phyloP scores from a whole-genome alignment of 768 basidiomycete genomes.

The Pleurotus pulmonarius region DNA sequence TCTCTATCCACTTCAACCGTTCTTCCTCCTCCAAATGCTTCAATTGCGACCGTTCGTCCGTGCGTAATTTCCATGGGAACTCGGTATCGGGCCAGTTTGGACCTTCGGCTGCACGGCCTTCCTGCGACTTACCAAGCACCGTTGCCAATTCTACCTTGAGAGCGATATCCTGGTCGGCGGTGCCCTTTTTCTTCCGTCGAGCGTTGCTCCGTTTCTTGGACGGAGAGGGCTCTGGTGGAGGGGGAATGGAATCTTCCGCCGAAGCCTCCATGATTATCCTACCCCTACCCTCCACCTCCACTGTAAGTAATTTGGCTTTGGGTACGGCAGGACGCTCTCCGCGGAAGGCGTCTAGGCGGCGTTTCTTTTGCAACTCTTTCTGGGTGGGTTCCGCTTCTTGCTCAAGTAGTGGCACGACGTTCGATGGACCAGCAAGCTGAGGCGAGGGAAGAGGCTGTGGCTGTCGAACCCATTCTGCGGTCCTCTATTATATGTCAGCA shows the following conservation, averaged over 20 bases:
- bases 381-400: conserved; percentile 42
- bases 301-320: conserved; percentile 49
- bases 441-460: conserved; percentile 45
- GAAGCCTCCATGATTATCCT: conserved; percentile 64
- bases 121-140: conserved; percentile 13
- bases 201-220: conserved; percentile 35
- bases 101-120: conserved; percentile 25
- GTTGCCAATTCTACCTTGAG: conserved; percentile 29
- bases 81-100: conserved; percentile 79
- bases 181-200: conserved; percentile 50
- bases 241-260: conserved; percentile 28
- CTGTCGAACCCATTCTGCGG: conserved; percentile 59
- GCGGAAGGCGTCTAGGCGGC: conserved; percentile 67
- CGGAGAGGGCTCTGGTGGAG: conserved; percentile 25
- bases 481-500: conserved; percentile 33
- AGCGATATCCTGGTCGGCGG: conserved; percentile 20
- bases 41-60: conserved; percentile 49
- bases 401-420: conserved; percentile 38
- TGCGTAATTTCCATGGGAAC: conserved; percentile 73
- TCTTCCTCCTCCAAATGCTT: conserved; percentile 56
- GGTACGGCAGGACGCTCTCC: conserved; percentile 30
- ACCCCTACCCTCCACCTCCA: conserved; percentile 66
- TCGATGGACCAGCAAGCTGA: conserved; percentile 36
- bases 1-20: conserved; percentile 61
- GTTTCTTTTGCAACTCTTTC: conserved; percentile 63